phyloP scores from a whole-genome alignment of 805 yeast genomes.

The Candida michaelii region DNA sequence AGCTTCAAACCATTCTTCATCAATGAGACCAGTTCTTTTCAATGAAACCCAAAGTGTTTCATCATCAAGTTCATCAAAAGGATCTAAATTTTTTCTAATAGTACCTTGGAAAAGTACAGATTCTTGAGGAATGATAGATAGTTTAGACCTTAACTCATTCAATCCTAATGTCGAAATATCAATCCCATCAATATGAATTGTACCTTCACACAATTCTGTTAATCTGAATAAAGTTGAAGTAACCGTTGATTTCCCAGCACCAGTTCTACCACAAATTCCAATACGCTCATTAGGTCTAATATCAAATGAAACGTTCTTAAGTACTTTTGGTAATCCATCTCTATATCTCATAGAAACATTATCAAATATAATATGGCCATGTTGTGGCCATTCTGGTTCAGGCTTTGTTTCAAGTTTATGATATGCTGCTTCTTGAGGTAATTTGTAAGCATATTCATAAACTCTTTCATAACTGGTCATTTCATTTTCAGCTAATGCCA shows the following conservation, averaged over 20 bases:
- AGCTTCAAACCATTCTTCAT: conserved; percentile 23
- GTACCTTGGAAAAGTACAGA: conserved; percentile 64
- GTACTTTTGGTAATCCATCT: conserved; percentile 58
- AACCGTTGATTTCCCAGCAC: conserved; percentile 76
- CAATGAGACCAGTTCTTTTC: conserved; percentile 55
- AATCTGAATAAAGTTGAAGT: conserved; percentile 63
- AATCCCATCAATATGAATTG: conserved; percentile 55
- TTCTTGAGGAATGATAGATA: conserved; percentile 71
- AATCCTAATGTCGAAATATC: conserved; percentile 54
- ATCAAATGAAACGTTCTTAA: conserved; percentile 43
- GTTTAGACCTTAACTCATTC: conserved; percentile 52
- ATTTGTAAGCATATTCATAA: conserved; percentile 45
- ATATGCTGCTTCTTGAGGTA: conserved; percentile 69
- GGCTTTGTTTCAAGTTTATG: conserved; percentile 39
- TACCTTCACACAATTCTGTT: conserved; percentile 51
- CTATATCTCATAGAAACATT: conserved; percentile 56
- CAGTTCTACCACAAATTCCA: conserved; percentile 88
- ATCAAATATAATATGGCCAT: conserved; percentile 47
- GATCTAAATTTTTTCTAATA: conserved; percentile 60
- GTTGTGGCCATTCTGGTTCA: conserved; percentile 44
- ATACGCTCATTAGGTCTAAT: conserved; percentile 63
- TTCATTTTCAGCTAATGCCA: conserved; percentile 39
- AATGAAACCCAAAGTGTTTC: conserved; percentile 57
- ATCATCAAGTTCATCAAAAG: conserved; percentile 52
- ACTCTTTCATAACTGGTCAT: conserved; percentile 41